phyloP scores from a whole-genome alignment of 2,329 filamentous ascomycete species.

The Thielaviopsis ethacetica region DNA sequence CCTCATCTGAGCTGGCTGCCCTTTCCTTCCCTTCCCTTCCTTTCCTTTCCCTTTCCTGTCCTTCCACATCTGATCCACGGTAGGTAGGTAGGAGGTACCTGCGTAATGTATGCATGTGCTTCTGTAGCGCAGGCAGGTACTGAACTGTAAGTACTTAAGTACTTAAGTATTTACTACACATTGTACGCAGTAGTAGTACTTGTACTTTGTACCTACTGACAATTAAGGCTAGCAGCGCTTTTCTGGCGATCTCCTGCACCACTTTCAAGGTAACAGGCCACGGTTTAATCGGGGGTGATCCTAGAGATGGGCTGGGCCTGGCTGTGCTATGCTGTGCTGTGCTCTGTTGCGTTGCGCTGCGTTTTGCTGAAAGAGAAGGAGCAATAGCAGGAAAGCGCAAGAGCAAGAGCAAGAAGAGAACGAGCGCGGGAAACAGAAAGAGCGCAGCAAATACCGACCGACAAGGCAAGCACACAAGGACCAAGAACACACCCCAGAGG shows the following conservation, averaged over 20 bases:
- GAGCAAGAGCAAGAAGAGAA: too few relatives aligned
- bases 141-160: neutral
- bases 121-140: neutral
- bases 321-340: neutral
- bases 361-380: neutral
- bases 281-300: neutral
- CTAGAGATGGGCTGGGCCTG: neutral
- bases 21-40: neutral
- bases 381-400: too few relatives aligned
- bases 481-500: neutral
- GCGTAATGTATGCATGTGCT: neutral
- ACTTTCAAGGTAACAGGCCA: neutral
- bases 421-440: neutral
- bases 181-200: too few relatives aligned
- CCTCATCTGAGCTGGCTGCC: too few relatives aligned
- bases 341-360: neutral
- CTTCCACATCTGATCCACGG: neutral
- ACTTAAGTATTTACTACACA: too few relatives aligned
- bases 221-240: neutral
- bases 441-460: neutral
- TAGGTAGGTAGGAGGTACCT: neutral
- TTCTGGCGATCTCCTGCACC: neutral
- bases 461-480: neutral
- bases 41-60: neutral
- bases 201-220: too few relatives aligned